These are phyloP conservation scores for Hypoxylon sp. DNA, from an alignment of 2,329 filamentous ascomycete genomes.

Conservation along the genomic window DNA sequence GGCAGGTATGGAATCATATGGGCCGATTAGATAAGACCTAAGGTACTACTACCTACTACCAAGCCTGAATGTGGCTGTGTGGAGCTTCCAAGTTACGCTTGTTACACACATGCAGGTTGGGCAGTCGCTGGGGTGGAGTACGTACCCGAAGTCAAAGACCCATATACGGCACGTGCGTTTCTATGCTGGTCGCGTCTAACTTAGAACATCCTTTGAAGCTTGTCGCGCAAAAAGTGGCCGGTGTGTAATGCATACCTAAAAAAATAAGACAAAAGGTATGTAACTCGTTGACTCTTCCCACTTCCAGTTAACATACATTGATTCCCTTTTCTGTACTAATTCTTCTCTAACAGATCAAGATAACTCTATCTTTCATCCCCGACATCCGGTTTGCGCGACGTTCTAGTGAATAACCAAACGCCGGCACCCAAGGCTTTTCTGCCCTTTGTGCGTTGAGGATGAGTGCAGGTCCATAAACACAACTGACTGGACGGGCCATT, in stretches of 20 bases:
- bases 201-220: conserved; percentile 40
- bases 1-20: conserved; percentile 22
- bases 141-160: not conserved
- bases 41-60: not conserved
- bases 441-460: conserved; percentile 38
- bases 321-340: conserved; percentile 1
- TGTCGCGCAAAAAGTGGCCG: conserved; percentile 49
- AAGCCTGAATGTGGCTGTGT: conserved; percentile 35
- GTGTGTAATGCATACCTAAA: conserved; percentile 27
- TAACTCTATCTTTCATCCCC: conserved; percentile 5
- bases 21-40: conserved; percentile 23
- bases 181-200: conserved; percentile 36
- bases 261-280: conserved; percentile 29
- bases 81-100: not conserved
- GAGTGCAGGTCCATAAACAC: conserved; percentile 39
- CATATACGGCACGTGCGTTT: conserved; percentile 18
- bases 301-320: not conserved
- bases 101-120: not conserved
- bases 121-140: conserved; percentile 16
- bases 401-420: conserved; percentile 14
- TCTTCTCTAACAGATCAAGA: not conserved
- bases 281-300: conserved; percentile 8
- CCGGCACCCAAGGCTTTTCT: conserved; percentile 32
- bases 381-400: conserved; percentile 23
- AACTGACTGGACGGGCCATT: conserved; percentile 36